A percentile compares a stretch with the other conserved stretches of the same genome.
Evolutionary conservation across 116 monocot species (phyloP).

Genomic region (Papilionanthe hybrid): DNA sequence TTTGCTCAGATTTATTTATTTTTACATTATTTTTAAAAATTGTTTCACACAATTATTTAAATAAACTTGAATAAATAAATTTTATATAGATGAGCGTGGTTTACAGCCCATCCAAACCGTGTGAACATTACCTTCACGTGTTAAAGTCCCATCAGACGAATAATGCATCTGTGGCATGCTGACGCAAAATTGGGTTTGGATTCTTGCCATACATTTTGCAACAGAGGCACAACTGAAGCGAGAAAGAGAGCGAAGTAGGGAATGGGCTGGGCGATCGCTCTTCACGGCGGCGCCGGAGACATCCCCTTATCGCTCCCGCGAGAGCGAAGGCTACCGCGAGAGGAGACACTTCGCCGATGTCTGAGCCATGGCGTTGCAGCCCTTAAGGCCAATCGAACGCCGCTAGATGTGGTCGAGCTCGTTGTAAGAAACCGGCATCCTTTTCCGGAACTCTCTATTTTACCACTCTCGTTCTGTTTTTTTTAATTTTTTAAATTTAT

Average conservation of each 20-base stretch:
- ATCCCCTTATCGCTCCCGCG: conserved; percentile 49
- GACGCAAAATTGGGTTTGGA: no score
- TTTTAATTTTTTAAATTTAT: no score
- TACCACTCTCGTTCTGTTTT: not conserved
- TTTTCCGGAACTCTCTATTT: not conserved
- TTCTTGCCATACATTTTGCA: no score
- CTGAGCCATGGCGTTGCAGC: conserved; percentile 66
- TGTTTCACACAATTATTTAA: no score
- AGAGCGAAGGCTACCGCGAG: conserved; percentile 50
- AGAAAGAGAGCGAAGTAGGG: not conserved
- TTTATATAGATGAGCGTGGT: no score
- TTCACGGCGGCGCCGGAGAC: conserved; percentile 95
- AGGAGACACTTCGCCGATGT: conserved; percentile 66
- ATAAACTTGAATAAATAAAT: no score
- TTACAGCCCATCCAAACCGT: no score
- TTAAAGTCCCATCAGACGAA: no score
- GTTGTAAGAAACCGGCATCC: conserved; percentile 38
- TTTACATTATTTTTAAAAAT: no score
- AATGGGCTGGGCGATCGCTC: conserved; percentile 89
- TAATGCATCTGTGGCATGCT: no score
- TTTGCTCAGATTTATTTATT: no score
- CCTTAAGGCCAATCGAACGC: conserved; percentile 34
- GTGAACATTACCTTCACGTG: no score
- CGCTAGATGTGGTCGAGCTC: conserved; percentile 76
- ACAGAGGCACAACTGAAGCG: not conserved